Conservation (phyloP, 495 filamentous ascomycete genomes). For the Talaromyces nanjingensis region DNA sequence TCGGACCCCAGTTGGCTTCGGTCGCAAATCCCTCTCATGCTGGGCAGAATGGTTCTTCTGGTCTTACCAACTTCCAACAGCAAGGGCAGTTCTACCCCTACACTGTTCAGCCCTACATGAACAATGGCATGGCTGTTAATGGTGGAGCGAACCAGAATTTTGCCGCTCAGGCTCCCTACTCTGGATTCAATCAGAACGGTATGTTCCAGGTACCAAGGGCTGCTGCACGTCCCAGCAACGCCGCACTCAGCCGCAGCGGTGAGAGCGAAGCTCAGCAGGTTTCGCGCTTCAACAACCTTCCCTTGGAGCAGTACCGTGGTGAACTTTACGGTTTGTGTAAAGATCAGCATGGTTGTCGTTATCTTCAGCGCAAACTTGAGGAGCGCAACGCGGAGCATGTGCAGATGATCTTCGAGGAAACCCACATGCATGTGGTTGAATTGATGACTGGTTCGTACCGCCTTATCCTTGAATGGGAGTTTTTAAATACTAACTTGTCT, state of each 20-base stretch:
- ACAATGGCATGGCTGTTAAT: conserved; percentile 19
- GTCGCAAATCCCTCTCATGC: conserved; percentile 14
- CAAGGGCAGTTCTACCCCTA: conserved; percentile 25
- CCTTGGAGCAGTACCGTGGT: conserved; percentile 69
- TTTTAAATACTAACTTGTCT: background rate
- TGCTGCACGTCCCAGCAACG: conserved; percentile 17
- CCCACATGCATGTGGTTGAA: conserved; percentile 84
- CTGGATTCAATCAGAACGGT: conserved; percentile 22
- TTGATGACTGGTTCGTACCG: conserved; percentile 72
- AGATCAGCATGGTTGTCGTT: conserved; percentile 95
- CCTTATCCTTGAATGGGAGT: background rate
- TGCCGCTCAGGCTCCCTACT: conserved; percentile 18
- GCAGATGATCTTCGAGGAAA: conserved; percentile 88
- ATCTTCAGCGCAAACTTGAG: conserved; percentile 94
- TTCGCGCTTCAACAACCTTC: conserved; percentile 65
- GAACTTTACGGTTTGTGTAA: conserved; percentile 86
- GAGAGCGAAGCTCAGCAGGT: conserved; percentile 32
- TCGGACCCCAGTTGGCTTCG: conserved; percentile 41
- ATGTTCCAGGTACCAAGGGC: conserved; percentile 30
- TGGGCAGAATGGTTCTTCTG: conserved; percentile 15
- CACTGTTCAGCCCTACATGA: conserved; percentile 27
- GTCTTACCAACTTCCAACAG: conserved; percentile 20
- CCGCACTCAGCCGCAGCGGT: conserved; percentile 22
- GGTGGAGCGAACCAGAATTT: conserved; percentile 22
- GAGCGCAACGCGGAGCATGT: conserved; percentile 75